Conservation (phyloP, 1,139 yeast species). For the Scheffersomyces illinoinensis region DNA sequence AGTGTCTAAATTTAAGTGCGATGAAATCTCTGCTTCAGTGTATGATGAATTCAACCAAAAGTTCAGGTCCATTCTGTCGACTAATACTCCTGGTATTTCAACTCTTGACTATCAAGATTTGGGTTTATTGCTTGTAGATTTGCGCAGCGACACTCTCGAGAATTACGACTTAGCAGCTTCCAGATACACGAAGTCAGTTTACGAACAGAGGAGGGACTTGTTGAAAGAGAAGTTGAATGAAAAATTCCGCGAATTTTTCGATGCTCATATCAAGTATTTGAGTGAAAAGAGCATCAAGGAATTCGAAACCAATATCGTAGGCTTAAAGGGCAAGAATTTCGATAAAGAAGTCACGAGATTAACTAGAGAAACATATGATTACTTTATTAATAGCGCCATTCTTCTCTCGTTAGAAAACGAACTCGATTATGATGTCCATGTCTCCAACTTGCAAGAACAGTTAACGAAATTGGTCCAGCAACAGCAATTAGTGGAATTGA, state of each 20-base stretch:
- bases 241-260: conserved; percentile 47
- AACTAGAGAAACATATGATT: conserved; percentile 8
- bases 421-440: conserved; percentile 14
- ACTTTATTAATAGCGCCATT: conserved; percentile 22
- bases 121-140: conserved; percentile 40
- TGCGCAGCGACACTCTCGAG: conserved; percentile 47
- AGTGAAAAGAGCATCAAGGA: conserved; percentile 3
- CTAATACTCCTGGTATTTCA: conserved; percentile 11
- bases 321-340: conserved; percentile 7
- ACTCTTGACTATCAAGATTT: conserved; percentile 36
- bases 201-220: conserved; percentile 55
- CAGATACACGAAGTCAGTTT: conserved; percentile 67
- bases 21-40: conserved; percentile 67
- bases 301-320: conserved; percentile 6
- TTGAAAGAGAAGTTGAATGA: conserved; percentile 48
- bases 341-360: conserved; percentile 6
- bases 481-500: conserved; percentile 50
- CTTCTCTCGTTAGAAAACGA: conserved; percentile 26
- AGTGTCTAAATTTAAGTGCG: conserved; percentile 93
- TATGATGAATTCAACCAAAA: conserved; percentile 47
- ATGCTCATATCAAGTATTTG: conserved; percentile 19
- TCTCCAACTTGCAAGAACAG: conserved; percentile 18
- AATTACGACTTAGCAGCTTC: conserved; percentile 71
- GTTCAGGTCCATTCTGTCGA: conserved; percentile 23
- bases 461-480: conserved; percentile 28